A percentile compares a stretch with the other conserved stretches of the same genome.
phyloP scores from a whole-genome alignment of 2,329 filamentous ascomycete species.

The Diaporthe caulivora region DNA sequence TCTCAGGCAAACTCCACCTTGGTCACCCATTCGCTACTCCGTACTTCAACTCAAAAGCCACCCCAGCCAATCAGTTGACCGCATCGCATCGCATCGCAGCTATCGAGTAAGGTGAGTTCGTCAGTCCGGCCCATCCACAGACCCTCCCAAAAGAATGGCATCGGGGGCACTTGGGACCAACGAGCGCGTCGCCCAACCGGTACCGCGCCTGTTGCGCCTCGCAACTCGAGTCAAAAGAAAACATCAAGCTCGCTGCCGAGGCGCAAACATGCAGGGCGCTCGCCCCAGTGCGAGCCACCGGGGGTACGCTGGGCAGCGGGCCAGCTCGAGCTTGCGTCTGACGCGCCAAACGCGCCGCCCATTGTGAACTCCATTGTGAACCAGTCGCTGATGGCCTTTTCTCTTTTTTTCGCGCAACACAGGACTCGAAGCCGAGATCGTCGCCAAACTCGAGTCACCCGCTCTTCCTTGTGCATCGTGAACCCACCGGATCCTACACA shows the following conservation, averaged over 20 bases:
- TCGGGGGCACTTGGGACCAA: neutral
- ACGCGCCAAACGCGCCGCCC: conserved; percentile 23
- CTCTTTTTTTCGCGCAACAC: conserved; percentile 34
- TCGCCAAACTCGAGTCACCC: conserved; percentile 36
- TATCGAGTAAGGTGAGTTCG: conserved; percentile 39
- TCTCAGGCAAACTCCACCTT: conserved; percentile 41
- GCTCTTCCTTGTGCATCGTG: conserved; percentile 32
- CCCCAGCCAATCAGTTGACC: conserved; percentile 39
- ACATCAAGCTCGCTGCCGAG: conserved; percentile 16
- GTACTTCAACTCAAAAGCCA: conserved; percentile 37
- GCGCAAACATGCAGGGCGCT: conserved; percentile 8
- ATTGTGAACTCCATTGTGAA: neutral
- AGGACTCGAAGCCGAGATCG: conserved; percentile 40
- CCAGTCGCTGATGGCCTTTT: neutral
- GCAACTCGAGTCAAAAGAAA: conserved; percentile 35
- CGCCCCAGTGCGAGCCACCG: neutral
- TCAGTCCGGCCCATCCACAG: conserved; percentile 23
- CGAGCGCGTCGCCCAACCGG: conserved; percentile 17
- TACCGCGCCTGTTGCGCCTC: conserved; percentile 23
- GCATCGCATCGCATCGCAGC: conserved; percentile 35
- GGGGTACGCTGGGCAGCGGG: neutral
- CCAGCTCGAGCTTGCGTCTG: conserved; percentile 20
- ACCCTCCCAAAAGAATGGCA: conserved; percentile 4
- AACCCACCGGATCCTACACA: conserved; percentile 7
- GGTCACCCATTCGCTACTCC: conserved; percentile 37